Conservation (phyloP, 2,329 filamentous ascomycete genomes). For the Epichloe uncinata region DNA sequence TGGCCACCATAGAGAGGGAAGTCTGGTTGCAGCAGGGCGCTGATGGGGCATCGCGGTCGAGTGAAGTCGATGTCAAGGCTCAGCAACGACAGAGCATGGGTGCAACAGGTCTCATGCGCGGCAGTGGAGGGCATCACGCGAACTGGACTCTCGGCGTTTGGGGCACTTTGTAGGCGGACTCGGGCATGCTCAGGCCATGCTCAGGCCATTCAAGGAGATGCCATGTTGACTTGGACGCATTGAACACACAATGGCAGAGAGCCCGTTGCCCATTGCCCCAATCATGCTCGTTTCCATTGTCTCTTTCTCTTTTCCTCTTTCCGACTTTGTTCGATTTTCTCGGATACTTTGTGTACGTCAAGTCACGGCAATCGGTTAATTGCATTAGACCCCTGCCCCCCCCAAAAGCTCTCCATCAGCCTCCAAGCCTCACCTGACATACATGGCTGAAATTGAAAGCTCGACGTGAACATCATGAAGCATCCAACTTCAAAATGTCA, state of each 20-base stretch:
- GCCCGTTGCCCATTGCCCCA: too few species aligned
- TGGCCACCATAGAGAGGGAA: slow-evolving; percentile 59
- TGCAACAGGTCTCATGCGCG: slow-evolving; percentile 32
- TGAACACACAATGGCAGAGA: too few species aligned
- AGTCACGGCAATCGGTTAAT: slow-evolving; percentile 2
- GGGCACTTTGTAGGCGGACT: slow-evolving; percentile 34
- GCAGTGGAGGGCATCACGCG: slow-evolving; percentile 24
- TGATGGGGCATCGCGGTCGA: slow-evolving; percentile 44
- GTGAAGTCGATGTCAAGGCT: slow-evolving; percentile 44
- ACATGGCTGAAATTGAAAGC: background rate
- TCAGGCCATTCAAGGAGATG: background rate
- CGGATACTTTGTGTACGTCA: too few species aligned
- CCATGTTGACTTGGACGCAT: background rate
- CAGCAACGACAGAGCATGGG: slow-evolving; percentile 54
- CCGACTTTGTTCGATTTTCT: background rate
- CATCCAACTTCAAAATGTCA: slow-evolving; percentile 4
- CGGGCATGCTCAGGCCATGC: background rate
- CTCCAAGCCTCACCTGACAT: slow-evolving; percentile 6
- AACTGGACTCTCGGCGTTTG: slow-evolving; percentile 52
- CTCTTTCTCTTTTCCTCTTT: background rate
- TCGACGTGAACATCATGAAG: background rate
- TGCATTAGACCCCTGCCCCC: slow-evolving; percentile 2
- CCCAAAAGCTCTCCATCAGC: background rate
- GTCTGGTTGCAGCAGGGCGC: slow-evolving; percentile 56
- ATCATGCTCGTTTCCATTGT: too few species aligned